phyloP scores from a whole-genome alignment of 768 basidiomycete genomes.

The Pisolithus tinctorius region DNA sequence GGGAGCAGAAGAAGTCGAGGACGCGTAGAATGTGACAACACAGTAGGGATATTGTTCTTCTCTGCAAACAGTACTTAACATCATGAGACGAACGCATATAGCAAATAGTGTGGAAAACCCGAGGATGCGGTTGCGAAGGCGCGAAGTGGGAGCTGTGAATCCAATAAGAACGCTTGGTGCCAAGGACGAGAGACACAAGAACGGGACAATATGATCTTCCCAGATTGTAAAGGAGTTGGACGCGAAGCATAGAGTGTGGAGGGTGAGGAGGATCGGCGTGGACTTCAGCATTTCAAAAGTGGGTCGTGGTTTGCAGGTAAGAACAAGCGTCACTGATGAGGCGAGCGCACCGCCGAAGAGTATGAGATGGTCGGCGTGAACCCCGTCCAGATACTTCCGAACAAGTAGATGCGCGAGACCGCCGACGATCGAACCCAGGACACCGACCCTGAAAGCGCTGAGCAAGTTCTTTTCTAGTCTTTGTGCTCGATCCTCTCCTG shows the following conservation, averaged over 20 bases:
- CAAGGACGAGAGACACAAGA: constrained; percentile 63
- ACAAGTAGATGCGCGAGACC: constrained; percentile 30
- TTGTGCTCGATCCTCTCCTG: constrained; percentile 32
- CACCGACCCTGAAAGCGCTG: constrained; percentile 28
- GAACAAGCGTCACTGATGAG: constrained; percentile 40
- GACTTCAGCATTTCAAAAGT: constrained; percentile 20
- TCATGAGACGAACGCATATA: constrained; percentile 65
- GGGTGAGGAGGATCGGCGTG: constrained; percentile 43
- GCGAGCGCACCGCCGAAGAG: constrained; percentile 43
- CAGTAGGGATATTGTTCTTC: constrained; percentile 94
- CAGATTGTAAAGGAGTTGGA: constrained; percentile 98
- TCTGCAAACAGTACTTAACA: constrained; percentile 80
- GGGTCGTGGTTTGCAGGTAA: constrained; percentile 34
- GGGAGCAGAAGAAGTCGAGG: constrained; percentile 60
- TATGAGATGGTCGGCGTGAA: constrained; percentile 44
- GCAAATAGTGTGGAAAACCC: constrained; percentile 64
- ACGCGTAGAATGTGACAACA: constrained; percentile 81
- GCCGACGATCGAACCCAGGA: constrained; percentile 29
- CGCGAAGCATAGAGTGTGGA: constrained; percentile 73
- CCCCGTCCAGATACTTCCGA: constrained; percentile 33
- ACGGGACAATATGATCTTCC: constrained; percentile 83
- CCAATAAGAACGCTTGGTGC: constrained; percentile 55
- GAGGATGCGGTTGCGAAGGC: constrained; percentile 70
- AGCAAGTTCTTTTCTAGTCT: constrained; percentile 33
- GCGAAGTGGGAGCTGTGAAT: constrained; percentile 57